Conservation (phyloP, 352 stramenopile species). For the Pythium scleroteichum region DNA sequence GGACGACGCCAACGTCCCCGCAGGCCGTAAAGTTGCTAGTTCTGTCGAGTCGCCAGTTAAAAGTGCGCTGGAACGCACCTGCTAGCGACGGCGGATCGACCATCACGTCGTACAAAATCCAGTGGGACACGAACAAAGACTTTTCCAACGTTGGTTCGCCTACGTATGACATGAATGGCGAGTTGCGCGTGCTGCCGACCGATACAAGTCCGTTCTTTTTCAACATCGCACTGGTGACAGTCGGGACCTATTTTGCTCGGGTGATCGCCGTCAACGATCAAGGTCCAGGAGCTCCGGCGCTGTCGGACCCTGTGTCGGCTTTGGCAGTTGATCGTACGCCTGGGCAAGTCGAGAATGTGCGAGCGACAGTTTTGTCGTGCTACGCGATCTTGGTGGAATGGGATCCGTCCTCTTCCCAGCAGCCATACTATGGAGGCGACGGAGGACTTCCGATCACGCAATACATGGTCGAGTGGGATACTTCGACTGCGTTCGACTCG, state of each 20-base stretch:
- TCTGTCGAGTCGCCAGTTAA: slow-evolving; percentile 70
- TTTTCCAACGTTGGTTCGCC: slow-evolving; percentile 80
- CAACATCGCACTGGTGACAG: slow-evolving; percentile 83
- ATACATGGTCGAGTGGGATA: slow-evolving; percentile 97
- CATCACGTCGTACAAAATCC: slow-evolving; percentile 88
- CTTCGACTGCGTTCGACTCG: slow-evolving; percentile 85
- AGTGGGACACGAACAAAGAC: slow-evolving; percentile 87
- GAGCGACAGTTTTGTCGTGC: slow-evolving; percentile 79
- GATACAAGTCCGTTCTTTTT: slow-evolving; percentile 82
- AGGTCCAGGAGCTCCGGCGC: slow-evolving; percentile 53
- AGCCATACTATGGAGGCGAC: slow-evolving; percentile 89
- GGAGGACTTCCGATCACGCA: slow-evolving; percentile 92
- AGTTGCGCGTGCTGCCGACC: slow-evolving; percentile 39
- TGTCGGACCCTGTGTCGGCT: slow-evolving; percentile 50
- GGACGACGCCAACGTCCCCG: slow-evolving; percentile 42
- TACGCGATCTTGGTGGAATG: slow-evolving; percentile 93
- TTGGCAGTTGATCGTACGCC: slow-evolving; percentile 73
- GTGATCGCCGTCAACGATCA: slow-evolving; percentile 93
- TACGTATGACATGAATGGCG: slow-evolving; percentile 61
- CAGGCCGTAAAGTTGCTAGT: slow-evolving; percentile 46
- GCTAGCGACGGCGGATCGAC: slow-evolving; percentile 59
- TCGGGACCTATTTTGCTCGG: slow-evolving; percentile 84
- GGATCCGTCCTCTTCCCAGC: slow-evolving; percentile 78
- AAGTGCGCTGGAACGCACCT: slow-evolving; percentile 75
- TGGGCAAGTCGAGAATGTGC: slow-evolving; percentile 59